phyloP scores from a whole-genome alignment of 2,329 filamentous ascomycete species.

The Trichoderma cornu-damae region DNA sequence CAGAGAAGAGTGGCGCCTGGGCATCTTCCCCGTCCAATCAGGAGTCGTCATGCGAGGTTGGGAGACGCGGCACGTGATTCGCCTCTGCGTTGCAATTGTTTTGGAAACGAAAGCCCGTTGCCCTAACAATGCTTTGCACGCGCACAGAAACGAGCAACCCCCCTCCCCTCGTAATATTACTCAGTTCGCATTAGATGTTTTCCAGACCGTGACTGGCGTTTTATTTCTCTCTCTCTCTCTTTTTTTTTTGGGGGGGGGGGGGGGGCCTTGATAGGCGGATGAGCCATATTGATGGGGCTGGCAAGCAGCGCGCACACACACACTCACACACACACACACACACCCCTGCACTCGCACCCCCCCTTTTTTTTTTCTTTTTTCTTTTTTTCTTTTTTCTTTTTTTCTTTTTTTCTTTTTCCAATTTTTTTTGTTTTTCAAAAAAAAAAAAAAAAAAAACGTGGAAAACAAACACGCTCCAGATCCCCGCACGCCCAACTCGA shows the following conservation, averaged over 20 bases:
- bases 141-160: conserved; percentile 1
- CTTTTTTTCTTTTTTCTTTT: too few relatives aligned
- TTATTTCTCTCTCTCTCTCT: too few relatives aligned
- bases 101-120: neutral
- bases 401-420: too few relatives aligned
- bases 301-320: too few relatives aligned
- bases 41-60: neutral
- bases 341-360: too few relatives aligned
- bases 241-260: too few relatives aligned
- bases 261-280: neutral
- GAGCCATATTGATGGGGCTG: neutral
- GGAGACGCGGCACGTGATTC: neutral
- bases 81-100: neutral
- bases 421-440: too few relatives aligned
- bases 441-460: too few relatives aligned
- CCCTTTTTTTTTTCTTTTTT: too few relatives aligned
- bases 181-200: neutral
- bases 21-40: neutral
- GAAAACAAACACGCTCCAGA: too few relatives aligned
- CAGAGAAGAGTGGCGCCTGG: conserved; percentile 4
- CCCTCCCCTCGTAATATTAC: conserved; percentile 2
- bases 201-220: neutral
- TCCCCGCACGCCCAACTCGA: too few relatives aligned
- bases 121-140: neutral
- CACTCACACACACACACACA: too few relatives aligned